Base-by-base conservation (phyloP, 352 stramenopile species). In the Thraustotheca clavata region DNA sequence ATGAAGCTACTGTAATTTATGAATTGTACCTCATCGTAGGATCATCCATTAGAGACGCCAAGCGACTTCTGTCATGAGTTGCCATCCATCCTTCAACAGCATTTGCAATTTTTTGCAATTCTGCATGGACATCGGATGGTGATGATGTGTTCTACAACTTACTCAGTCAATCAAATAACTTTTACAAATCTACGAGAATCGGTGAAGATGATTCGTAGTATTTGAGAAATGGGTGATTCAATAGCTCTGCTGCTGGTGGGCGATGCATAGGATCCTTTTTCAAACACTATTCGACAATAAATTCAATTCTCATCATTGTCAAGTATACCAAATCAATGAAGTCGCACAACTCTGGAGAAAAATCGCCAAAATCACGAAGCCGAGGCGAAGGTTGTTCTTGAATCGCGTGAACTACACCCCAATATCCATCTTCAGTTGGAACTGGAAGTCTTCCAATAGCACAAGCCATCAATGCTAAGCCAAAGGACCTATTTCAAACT, bases 381-480 rank as follows among this genome's bases (percentile, higher is more conserved):
- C 75, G 67, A 4, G 84, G 81, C 7, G 80, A 89, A 14, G 84
- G 80, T 67, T 90, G 76, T 63, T 90, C 80, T 67, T 90, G 80
- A 0, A 91, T 79, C 0, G 83, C 82, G 40, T 94, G 81, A 5
- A 97, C 79, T 14, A 97, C 79, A n/a, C 77, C 81, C 87, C 88
- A 97, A 71, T 96, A 96, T 20, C 80, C 89, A 41, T 89, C 80
- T 65, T 88, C 77, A 2, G 77, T 86, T 8, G 86, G 80, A 8
- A 96, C 80, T 1, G 89, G 88, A 14, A 96, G 70, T 24, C 86
- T 81, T 16, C 89, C 89, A n/a, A 96, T 82, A 4, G 87, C 88
- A 57, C 86, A 89, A 22, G 89, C 82, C 80, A 96, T 93, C 1
- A 95, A 59, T 1, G 81, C 76, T 22, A 91, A 67, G 0, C 83